Evolutionary conservation across 768 basidiomycete species (phyloP).

Genomic region (Daedaleopsis nitida): DNA sequence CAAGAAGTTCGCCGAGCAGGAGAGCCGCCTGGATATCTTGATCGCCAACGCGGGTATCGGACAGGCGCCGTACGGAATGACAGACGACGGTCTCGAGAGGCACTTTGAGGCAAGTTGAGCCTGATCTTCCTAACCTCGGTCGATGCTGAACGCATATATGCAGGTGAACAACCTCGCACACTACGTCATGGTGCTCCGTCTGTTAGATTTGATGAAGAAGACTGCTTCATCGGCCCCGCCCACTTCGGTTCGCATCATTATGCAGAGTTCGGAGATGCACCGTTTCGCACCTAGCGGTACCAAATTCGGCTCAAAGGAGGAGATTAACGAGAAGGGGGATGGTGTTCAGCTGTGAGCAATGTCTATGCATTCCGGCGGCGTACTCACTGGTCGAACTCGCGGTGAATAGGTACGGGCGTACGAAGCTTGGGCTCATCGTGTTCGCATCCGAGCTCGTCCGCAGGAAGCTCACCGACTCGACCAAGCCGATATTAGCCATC

Average conservation of each 20-base stretch:
- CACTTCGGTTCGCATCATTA: conserved; percentile 29
- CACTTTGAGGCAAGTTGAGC: conserved; percentile 27
- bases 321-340: conserved; percentile 29
- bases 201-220: conserved; percentile 31
- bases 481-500: conserved; percentile 26
- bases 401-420: conserved; percentile 25
- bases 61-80: conserved; percentile 29
- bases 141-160: neutral
- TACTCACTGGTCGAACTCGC: neutral
- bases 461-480: conserved; percentile 21
- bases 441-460: conserved; percentile 26
- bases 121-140: neutral
- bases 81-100: conserved; percentile 27
- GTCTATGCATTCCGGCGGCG: neutral
- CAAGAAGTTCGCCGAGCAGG: conserved; percentile 23
- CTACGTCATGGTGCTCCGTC: conserved; percentile 28
- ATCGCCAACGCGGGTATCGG: conserved; percentile 32
- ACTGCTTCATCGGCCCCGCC: conserved; percentile 26
- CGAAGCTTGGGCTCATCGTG: conserved; percentile 31
- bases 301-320: conserved; percentile 27
- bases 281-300: conserved; percentile 22
- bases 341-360: conserved; percentile 23
- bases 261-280: conserved; percentile 34
- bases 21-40: conserved; percentile 31
- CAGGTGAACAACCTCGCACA: conserved; percentile 33